Evolutionary conservation across 306 rosid genomes (phyloP).

Genomic region (Herpetospermum pedunculosum): DNA sequence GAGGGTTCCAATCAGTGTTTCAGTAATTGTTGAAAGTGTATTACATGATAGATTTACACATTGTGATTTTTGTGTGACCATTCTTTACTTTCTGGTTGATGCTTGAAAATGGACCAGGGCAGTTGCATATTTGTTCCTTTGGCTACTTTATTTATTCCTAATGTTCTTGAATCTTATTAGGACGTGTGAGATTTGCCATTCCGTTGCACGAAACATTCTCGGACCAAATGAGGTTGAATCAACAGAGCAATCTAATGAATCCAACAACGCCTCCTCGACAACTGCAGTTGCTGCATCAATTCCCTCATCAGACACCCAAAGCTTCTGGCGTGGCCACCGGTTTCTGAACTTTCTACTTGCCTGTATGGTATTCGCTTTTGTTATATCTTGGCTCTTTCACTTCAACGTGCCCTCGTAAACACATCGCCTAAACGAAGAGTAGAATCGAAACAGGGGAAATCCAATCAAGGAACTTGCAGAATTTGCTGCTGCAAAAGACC

Average conservation of each 20-base stretch:
- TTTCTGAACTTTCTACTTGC: constrained; percentile 87
- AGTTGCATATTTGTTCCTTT: not conserved
- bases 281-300: constrained; percentile 29
- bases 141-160: not conserved
- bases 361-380: constrained; percentile 89
- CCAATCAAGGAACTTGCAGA: not conserved
- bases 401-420: constrained; percentile 50
- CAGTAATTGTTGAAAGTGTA: not conserved
- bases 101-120: not conserved
- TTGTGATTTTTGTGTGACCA: not conserved
- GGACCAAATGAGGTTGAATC: constrained; percentile 49
- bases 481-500: not conserved
- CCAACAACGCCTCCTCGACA: constrained; percentile 25
- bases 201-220: constrained; percentile 59
- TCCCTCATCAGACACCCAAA: constrained; percentile 42
- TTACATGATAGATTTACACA: not conserved
- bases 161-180: constrained; percentile 26
- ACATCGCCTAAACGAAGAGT: not conserved
- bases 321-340: constrained; percentile 93
- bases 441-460: not conserved
- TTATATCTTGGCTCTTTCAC: constrained; percentile 92
- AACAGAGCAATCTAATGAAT: constrained; percentile 38
- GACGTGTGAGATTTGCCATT: constrained; percentile 91
- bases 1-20: not conserved
- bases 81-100: not conserved